Base-by-base conservation (phyloP, 352 stramenopile genomes). In the Aphanomyces cochlioides region DNA sequence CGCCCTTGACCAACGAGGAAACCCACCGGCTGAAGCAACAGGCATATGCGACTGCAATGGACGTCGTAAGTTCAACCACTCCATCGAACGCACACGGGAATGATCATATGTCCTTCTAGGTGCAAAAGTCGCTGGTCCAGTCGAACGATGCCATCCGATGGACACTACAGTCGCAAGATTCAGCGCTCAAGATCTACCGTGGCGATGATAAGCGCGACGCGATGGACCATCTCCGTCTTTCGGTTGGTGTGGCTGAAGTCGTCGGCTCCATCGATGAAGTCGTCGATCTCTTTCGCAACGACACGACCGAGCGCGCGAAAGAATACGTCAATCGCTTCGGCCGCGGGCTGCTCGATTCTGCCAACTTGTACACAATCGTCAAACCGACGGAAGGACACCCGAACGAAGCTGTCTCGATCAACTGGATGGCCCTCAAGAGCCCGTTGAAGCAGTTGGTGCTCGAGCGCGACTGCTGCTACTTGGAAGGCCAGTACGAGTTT, bases 71-170 rank as follows among this genome's bases (percentile, higher is more conserved):
- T 50, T 50, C 1, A 12, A n/a, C 43, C 43, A 1, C 43, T 50
- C 17, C 43, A 28, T 28, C 1, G 15, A 37, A 19, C 12, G 17
- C 1, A 37, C 50, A 1, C 50, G 50, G 50, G 10, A 19, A 8
- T 36, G 17, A 19, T 8, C 21, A 0, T 58, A 0, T 17, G 2
- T 58, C 1, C 45, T 19, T 19, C 13, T 58, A 58, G 50, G 50
- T 58, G 15, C 50, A 58, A 58, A 58, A 58, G 50, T 58, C 50
- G 50, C 36, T 58, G 50, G 17, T 58, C 13, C 50, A 58, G 21
- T 3, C 50, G 50, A 58, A 28, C 50, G 21, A 58, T 2, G 1
- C 15, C 21, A 7, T 58, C 15, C 10, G 10, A 50, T 50, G 43
- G 43, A 50, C 10, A 12, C 43, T 50, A n/a, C 43, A n/a, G 10